phyloP scores from a whole-genome alignment of 2,329 filamentous ascomycete species.

The Talaromyces rugulosus region DNA sequence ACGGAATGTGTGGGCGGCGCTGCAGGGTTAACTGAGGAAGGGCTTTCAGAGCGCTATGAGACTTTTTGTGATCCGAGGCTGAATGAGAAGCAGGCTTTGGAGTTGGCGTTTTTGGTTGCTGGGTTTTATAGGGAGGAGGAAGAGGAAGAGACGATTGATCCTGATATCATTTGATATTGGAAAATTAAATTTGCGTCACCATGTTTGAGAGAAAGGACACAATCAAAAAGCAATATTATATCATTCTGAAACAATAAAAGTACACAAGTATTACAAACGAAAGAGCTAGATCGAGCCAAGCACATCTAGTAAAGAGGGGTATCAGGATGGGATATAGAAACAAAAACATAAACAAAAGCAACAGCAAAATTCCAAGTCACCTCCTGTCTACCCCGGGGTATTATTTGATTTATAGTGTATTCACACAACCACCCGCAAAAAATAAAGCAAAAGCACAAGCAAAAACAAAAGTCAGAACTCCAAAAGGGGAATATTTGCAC shows the following conservation, averaged over 20 bases:
- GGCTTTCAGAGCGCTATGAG: constrained; percentile 85
- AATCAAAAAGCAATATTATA: neutral
- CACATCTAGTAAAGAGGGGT: neutral
- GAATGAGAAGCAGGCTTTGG: constrained; percentile 96
- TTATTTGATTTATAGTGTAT: neutral
- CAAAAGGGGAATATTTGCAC: neutral
- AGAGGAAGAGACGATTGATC: neutral
- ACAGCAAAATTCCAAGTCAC: neutral
- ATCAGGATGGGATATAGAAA: constrained; percentile 1
- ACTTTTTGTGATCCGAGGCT: constrained; percentile 92
- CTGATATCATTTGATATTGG: neutral
- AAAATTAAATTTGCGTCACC: neutral
- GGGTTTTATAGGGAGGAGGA: constrained; percentile 63
- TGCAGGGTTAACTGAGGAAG: constrained; percentile 79
- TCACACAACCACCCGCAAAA: neutral
- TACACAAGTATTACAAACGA: neutral
- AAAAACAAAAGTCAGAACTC: neutral
- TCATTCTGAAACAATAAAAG: neutral
- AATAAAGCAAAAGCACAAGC: neutral
- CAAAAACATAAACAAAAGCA: neutral
- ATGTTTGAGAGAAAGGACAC: neutral
- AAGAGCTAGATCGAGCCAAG: neutral
- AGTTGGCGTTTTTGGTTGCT: constrained; percentile 89
- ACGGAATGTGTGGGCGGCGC: constrained; percentile 94
- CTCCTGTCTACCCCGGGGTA: neutral